Evolutionary conservation across 768 basidiomycete genomes (phyloP), one percentile per base, ranked within the genome.

Genomic region (Cyathus striatus): DNA sequence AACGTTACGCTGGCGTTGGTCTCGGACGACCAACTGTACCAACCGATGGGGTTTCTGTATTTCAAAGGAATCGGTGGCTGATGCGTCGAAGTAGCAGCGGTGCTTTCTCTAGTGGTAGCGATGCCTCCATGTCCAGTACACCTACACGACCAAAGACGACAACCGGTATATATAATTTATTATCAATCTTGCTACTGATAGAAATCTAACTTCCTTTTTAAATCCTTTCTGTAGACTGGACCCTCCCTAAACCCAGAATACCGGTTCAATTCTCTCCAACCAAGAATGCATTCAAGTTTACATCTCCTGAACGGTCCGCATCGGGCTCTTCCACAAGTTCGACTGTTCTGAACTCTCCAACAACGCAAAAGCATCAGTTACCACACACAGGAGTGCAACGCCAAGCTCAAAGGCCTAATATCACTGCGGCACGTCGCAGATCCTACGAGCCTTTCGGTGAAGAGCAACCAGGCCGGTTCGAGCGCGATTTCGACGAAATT

Each of bases 61-160:
- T 72, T 7, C 61, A 70, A 25, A 68, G 75, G 22, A 68, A 76
- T 37, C 68, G 74, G 30, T 83, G 80, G 79, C 57, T 89, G 23
- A 77, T 84, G 74, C 75, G 88, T 10, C 71, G 88, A 47, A 88
- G 81, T 44, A 90, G 86, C 54, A 89, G 87, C 49, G 86, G 87
- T 12, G 83, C 84, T 1, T 87, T 88, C 53, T 89, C 87, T 9
- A 83, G 78, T 49, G 79, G 84, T 16, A 85, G 86, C 50, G 86
- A 89, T 20, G 65, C 69, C 13, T 79, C 75, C 23, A 66, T 75
- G 26, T 61, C 68, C 35, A 76, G 68, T 25, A 86, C 86, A 14
- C 85, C 86, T 32, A 87, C 85, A 22, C 67, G 81, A 50, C 58
- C 59, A 14, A 76, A 74, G 48, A 72, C 68, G 50, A 66, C 70